phyloP scores from a whole-genome alignment of 164 flowering plant species.

The Magnolia changhungtana region DNA sequence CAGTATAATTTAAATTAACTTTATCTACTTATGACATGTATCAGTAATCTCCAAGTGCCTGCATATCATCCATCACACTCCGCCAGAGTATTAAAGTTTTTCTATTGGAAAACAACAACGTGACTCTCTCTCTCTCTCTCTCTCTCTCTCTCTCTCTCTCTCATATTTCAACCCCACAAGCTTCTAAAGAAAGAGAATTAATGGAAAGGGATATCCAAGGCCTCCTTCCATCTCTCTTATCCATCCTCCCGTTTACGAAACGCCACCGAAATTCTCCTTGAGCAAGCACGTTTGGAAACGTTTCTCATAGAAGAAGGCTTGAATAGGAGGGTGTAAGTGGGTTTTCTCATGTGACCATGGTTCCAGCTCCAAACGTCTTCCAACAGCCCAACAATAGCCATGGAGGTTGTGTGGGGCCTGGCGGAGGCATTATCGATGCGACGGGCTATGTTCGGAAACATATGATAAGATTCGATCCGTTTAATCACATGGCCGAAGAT shows the following conservation, averaged over 20 bases:
- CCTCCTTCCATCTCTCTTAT: background rate
- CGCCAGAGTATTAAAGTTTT: no score
- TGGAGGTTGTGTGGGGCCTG: constrained; percentile 20
- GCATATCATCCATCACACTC: no score
- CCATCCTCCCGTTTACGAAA: background rate
- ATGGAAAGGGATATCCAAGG: constrained; percentile 70
- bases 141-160: constrained; percentile 32
- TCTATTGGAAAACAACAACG: background rate
- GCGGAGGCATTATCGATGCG: background rate
- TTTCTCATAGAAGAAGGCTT: background rate
- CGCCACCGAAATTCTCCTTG: constrained; percentile 2
- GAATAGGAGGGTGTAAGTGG: constrained; percentile 5
- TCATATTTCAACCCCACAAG: constrained; percentile 58
- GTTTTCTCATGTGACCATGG: constrained; percentile 50
- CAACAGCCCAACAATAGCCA: constrained; percentile 20
- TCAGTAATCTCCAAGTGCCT: no score
- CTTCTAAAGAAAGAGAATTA: constrained; percentile 84
- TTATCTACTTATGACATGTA: no score
- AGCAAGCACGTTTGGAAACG: background rate
- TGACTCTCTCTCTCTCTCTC: constrained; percentile 24
- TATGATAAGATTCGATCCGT: constrained; percentile 26
- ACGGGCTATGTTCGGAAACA: background rate
- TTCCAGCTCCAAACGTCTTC: constrained; percentile 41
- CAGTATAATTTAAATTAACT: no score
- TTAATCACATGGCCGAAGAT: constrained; percentile 53